Percentiles rank a stretch among this genome's conserved stretches.
Conservation (phyloP, 2,329 filamentous ascomycete genomes). For the Ilyonectria sp. region DNA sequence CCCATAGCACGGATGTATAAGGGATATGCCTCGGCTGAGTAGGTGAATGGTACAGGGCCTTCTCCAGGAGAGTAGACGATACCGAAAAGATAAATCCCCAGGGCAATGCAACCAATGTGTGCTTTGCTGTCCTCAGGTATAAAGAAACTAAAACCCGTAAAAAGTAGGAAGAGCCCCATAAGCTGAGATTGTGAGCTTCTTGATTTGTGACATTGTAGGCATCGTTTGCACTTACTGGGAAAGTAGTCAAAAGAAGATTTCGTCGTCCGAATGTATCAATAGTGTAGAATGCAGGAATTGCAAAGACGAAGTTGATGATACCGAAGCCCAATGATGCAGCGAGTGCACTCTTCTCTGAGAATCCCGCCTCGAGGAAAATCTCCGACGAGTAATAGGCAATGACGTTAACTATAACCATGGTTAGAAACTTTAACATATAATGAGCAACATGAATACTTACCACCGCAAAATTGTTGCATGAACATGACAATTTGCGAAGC, state of each 20-base stretch:
- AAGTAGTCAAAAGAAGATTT: slow-evolving; percentile 60
- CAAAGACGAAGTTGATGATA: slow-evolving; percentile 75
- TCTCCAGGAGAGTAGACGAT: slow-evolving; percentile 52
- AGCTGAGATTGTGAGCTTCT: slow-evolving; percentile 48
- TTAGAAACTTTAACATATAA: not conserved
- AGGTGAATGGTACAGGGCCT: slow-evolving; percentile 53
- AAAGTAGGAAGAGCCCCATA: slow-evolving; percentile 69
- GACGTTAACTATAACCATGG: slow-evolving; percentile 31
- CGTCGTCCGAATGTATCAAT: slow-evolving; percentile 76
- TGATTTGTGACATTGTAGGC: not conserved
- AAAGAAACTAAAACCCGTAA: slow-evolving; percentile 53
- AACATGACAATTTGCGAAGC: slow-evolving; percentile 76
- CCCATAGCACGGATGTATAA: slow-evolving; percentile 53
- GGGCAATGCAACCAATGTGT: slow-evolving; percentile 48
- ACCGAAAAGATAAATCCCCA: slow-evolving; percentile 51
- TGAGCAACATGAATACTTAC: slow-evolving; percentile 43
- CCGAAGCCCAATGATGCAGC: slow-evolving; percentile 51
- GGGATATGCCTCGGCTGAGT: slow-evolving; percentile 53
- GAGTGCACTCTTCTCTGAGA: slow-evolving; percentile 43
- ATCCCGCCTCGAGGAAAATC: slow-evolving; percentile 44
- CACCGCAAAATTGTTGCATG: slow-evolving; percentile 72
- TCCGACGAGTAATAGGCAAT: slow-evolving; percentile 48
- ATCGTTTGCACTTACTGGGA: slow-evolving; percentile 38
- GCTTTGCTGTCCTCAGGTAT: slow-evolving; percentile 43
- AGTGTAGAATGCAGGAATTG: slow-evolving; percentile 49